Base-by-base conservation (phyloP, 768 basidiomycete genomes). In the Trametes gibbosa region DNA sequence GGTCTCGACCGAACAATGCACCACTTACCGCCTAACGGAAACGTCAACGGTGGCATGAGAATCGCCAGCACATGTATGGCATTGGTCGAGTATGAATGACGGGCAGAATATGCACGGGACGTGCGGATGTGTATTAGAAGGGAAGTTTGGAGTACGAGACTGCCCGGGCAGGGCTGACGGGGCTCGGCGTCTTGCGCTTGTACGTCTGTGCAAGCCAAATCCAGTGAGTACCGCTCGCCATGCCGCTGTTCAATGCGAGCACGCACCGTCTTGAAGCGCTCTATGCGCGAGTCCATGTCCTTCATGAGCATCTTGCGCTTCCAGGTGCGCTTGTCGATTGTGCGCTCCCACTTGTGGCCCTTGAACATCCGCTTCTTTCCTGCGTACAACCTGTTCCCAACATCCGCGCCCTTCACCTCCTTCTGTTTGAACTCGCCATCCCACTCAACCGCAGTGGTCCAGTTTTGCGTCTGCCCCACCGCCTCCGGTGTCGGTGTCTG, bases 331-430 rank as follows among this genome's bases (percentile, higher is more conserved):
- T 77, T 76, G 56, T 75, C 77, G 64, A 76, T 77, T 63, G 75
- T 69, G 35, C 89, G 81, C 74, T 93, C 87, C 87, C 88, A 92
- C 66, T 82, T 88, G 78, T 93, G 91, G n/a, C 91, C 91, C 79
- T 93, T 94, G 84, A 94, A 93, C 91, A 93, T 93, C 62, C 81
- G 77, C 79, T 84, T 88, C 81, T 82, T 89, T 58, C 79, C 84
- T 10, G 86, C 83, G 63, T 93, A 94, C 64, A 92, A 72, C 54
- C 82, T 79, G 62, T 81, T 80, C 35, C 87, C 87, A 27, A 66
- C 78, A 66, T 58, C 85, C 77, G 50, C 81, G 74, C 56, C 87
- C 82, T 56, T 75, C 68, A 69, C 68, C 48, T 51, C 64, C 60
- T 69, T 70, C 64, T 66, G 66, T 53, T 68, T 67, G 41, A 69